Base-by-base conservation (phyloP, 495 filamentous ascomycete genomes). In the Penicillium malachiteum region DNA sequence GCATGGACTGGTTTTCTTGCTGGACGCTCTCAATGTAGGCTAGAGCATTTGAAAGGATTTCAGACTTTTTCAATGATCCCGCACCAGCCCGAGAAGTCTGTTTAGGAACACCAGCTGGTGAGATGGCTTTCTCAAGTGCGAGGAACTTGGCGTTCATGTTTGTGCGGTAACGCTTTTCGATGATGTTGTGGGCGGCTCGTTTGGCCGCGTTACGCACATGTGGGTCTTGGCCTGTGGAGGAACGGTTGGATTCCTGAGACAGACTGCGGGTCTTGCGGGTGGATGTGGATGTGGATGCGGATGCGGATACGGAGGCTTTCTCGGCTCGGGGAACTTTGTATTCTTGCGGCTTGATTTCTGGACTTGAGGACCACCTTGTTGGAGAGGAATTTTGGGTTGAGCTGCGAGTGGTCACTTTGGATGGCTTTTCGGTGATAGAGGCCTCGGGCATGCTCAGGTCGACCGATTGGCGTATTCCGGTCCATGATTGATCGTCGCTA, bases 1-100 rank as follows among this genome's bases (percentile, higher is more conserved):
- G 67, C 40, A 76, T 46, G 0, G 68, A 61, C 40, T 68, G 65
- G 33, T 75, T 78, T 55, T 74, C 68, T 45, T 74, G 71, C 51
- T 78, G 74, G 37, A 78, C 55, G 14, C 70, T 79, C 46, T 84
- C 81, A 66, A 96, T 76, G 44, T 91, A 87, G 39, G 89, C 83
- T 16, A 96, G 81, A 13, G 83, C 83, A 64, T 84, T 81, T 56
- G 80, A 81, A 44, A 96, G 72, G 42, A 91, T 84, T 40, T 81
- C 81, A 0, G 74, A 77, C 50, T 78, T 78, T 54, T 78, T 78
- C 9, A 77, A 59, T 42, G 72, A 73, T 0, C 70, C 68, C 1
- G 72, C 65, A 3, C 67, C 67, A 31, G 54, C 63, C 12, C 67
- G 66, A 9, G 51, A 33, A 13, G 56, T 49, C 12, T 63, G 50